Conservation (phyloP, 2,329 filamentous ascomycete species). For the Endocalyx cinctus region DNA sequence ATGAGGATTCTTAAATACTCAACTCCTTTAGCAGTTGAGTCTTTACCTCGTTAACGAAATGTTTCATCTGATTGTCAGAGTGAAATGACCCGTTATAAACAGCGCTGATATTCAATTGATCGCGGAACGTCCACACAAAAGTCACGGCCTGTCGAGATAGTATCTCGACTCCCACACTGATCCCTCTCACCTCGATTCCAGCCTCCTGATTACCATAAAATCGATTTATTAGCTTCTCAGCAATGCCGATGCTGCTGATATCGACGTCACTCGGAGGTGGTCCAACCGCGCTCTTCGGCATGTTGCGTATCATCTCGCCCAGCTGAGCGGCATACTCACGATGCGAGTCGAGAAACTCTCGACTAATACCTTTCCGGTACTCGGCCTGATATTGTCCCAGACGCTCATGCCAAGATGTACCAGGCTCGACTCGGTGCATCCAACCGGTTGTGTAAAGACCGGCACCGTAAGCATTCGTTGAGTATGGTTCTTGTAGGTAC, state of each 20-base stretch:
- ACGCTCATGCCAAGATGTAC: slow-evolving; percentile 8
- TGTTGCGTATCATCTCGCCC: slow-evolving; percentile 14
- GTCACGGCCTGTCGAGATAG: slow-evolving; percentile 23
- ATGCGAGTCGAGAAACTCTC: slow-evolving; percentile 20
- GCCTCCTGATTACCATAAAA: slow-evolving; percentile 16
- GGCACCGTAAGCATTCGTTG: slow-evolving; percentile 20
- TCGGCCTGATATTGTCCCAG: slow-evolving; percentile 13
- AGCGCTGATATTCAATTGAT: slow-evolving; percentile 24
- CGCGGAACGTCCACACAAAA: slow-evolving; percentile 28
- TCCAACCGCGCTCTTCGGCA: slow-evolving; percentile 10
- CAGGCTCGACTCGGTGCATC: slow-evolving; percentile 9
- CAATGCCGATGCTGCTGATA: slow-evolving; percentile 21
- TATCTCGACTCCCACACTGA: slow-evolving; percentile 27
- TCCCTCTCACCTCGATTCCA: slow-evolving; percentile 19
- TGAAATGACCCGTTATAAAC: slow-evolving; percentile 30
- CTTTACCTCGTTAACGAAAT: slow-evolving; percentile 21
- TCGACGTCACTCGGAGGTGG: slow-evolving; percentile 26
- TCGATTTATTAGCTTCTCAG: slow-evolving; percentile 19
- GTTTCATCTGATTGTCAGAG: slow-evolving; percentile 16
- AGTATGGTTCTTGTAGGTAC: slow-evolving; percentile 22
- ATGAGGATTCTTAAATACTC: slow-evolving; percentile 4
- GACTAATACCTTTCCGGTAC: slow-evolving; percentile 16
- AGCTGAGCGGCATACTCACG: slow-evolving; percentile 22
- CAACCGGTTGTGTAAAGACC: slow-evolving; percentile 12
- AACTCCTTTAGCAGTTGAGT: slow-evolving; percentile 9